Evolutionary conservation across 176 grass and related monocot genomes (phyloP).

Genomic region (Raddia distichophylla): DNA sequence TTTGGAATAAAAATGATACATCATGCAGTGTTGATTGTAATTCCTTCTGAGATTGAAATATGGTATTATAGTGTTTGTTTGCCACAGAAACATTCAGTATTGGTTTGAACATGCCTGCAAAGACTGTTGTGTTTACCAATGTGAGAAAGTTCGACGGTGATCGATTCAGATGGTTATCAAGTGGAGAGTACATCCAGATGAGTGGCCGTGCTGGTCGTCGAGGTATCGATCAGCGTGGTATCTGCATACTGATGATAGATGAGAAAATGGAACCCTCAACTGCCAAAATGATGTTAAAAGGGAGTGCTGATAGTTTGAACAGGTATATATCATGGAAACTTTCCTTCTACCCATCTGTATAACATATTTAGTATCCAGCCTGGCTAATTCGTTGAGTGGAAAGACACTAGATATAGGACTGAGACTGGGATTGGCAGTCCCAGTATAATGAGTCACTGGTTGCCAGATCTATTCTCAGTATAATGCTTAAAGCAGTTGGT

Average conservation of each 20-base stretch:
- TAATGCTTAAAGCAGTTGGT: not conserved
- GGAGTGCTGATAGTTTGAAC: slow-evolving; percentile 97
- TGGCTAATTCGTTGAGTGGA: slow-evolving; percentile 2
- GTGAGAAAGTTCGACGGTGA: slow-evolving; percentile 95
- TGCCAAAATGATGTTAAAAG: slow-evolving; percentile 96
- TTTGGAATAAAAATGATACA: slow-evolving; percentile 6
- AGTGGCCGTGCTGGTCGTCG: slow-evolving; percentile 92
- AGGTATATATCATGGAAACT: slow-evolving; percentile 46
- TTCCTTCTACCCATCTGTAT: not conserved
- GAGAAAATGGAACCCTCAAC: slow-evolving; percentile 97
- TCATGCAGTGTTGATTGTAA: slow-evolving; percentile 16
- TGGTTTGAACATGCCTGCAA: slow-evolving; percentile 99
- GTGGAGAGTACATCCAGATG: slow-evolving; percentile 99
- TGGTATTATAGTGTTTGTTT: slow-evolving; percentile 83
- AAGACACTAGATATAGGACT: not conserved
- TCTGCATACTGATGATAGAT: slow-evolving; percentile 97
- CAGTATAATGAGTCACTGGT: slow-evolving; percentile 6
- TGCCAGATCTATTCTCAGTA: not conserved
- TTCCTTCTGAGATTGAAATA: slow-evolving; percentile 32
- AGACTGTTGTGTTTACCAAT: slow-evolving; percentile 97
- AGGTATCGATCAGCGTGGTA: slow-evolving; percentile 91
- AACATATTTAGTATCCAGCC: not conserved
- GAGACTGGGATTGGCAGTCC: not conserved
- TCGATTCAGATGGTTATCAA: slow-evolving; percentile 91
- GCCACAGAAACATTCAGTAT: slow-evolving; percentile 99